Evolutionary conservation across 2,329 filamentous ascomycete species (phyloP).

Genomic region (Talaromyces verruculosus): DNA sequence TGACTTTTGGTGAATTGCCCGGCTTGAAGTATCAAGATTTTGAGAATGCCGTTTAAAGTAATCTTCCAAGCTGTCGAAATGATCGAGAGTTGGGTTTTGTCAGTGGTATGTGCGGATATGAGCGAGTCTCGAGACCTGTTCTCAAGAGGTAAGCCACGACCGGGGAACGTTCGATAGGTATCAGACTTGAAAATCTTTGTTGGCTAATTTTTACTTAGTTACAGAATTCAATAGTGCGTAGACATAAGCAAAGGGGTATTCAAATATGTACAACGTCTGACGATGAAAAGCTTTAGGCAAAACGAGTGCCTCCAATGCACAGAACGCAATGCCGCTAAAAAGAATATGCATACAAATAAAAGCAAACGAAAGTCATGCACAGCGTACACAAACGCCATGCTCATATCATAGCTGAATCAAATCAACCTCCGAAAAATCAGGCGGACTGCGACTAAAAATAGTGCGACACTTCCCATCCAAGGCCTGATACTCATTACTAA

Average conservation of each 20-base stretch:
- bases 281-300: background rate
- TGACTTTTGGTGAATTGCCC: background rate
- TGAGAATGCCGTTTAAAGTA: background rate
- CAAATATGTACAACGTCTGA: background rate
- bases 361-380: background rate
- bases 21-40: too few species aligned
- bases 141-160: background rate
- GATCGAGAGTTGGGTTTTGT: background rate
- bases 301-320: background rate
- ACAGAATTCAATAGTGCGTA: background rate
- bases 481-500: slow-evolving; percentile 88
- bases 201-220: background rate
- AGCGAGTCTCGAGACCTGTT: background rate
- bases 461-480: slow-evolving; percentile 80
- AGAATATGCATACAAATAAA: background rate
- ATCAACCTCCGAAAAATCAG: slow-evolving; percentile 86
- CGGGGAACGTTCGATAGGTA: background rate
- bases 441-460: slow-evolving; percentile 79
- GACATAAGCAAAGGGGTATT: background rate
- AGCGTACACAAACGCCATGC: background rate
- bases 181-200: background rate
- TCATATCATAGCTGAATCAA: slow-evolving; percentile 69
- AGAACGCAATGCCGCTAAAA: background rate
- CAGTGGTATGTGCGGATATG: background rate
- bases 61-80: background rate